Evolutionary conservation across 805 yeast genomes (phyloP), one percentile per base, ranked within the genome.

Genomic region (Hanseniaspora clermontiae): DNA sequence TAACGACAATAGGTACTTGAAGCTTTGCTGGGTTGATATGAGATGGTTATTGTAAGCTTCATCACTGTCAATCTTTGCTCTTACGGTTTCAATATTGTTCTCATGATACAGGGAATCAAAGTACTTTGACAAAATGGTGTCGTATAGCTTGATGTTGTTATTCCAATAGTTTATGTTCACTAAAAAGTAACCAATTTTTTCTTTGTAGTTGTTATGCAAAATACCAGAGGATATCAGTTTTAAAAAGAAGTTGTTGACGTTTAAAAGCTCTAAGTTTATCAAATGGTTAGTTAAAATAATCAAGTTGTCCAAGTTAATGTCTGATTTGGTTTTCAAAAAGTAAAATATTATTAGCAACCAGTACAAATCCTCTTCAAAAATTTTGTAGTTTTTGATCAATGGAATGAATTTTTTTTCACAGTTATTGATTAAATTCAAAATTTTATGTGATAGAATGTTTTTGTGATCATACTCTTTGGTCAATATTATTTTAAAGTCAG

Each of bases 201-300:
- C 47, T 19, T 31, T 39, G 24, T 43, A 46, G 8, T 43, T 11
- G 9, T 24, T 53, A 46, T 53, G 57, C 29, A 53, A 20, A 31
- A 46, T 38, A 19, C 57, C 57, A 3, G 57, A 53, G 20, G 51
- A 46, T 17, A 53, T 53, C 8, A 53, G 15, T 15, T 53, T 53
- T n/a, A 53, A 46, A 20, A 53, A 53, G 17, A 53, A 53, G 15
- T 53, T 53, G 38, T 47, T 53, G 31, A 46, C 34, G 29, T 53
- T 53, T 32, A 53, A 4, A 12, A 37, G 40, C 6, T 39, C 34
- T 8, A 39, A 2, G 37, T 24, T 46, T 8, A 53, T 53, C 15
- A 53, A 40, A 12, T 46, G 42, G 10, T 53, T 53, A 3, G 57
- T 53, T 19, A 53, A 46, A 31, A 39, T 20, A 6, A 46, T 32